Conservation (phyloP, 495 filamentous ascomycete species). For the Penicillium paxilli region DNA sequence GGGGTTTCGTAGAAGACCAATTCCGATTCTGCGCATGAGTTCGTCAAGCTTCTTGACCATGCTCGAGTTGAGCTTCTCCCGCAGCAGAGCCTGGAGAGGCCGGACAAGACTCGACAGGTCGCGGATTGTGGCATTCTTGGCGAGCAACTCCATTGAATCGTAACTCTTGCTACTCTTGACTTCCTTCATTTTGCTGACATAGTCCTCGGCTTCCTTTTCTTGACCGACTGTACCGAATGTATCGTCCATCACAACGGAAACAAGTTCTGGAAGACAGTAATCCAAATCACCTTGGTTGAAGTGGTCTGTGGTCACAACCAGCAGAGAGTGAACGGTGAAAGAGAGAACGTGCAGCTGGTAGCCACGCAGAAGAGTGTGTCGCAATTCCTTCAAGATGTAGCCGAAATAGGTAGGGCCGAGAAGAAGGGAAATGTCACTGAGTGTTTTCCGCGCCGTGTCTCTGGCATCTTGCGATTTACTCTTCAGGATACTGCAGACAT, state of each 20-base stretch:
- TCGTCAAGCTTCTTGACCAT: slow-evolving; percentile 89
- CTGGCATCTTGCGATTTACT: slow-evolving; percentile 85
- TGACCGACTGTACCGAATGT: slow-evolving; percentile 94
- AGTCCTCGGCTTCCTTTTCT: slow-evolving; percentile 96
- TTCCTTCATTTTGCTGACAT: slow-evolving; percentile 94
- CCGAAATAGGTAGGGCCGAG: slow-evolving; percentile 81
- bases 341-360: slow-evolving; percentile 96
- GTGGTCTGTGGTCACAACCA: slow-evolving; percentile 70
- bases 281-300: slow-evolving; percentile 84
- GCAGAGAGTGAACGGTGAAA: slow-evolving; percentile 89
- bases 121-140: slow-evolving; percentile 71
- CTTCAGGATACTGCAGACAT: slow-evolving; percentile 88
- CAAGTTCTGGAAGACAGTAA: slow-evolving; percentile 77
- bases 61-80: slow-evolving; percentile 76
- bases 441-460: slow-evolving; percentile 85
- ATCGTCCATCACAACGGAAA: slow-evolving; percentile 91
- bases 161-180: slow-evolving; percentile 97
- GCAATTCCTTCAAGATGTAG: slow-evolving; percentile 90
- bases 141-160: slow-evolving; percentile 93
- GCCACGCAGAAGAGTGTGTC: slow-evolving; percentile 74
- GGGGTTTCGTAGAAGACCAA: slow-evolving; percentile 78
- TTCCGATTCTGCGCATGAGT: slow-evolving; percentile 76
- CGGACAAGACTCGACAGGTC: slow-evolving; percentile 72
- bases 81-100: slow-evolving; percentile 74
- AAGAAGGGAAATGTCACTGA: slow-evolving; percentile 76